Percentiles rank a stretch among this genome's conserved stretches.
These are phyloP conservation scores for Debaryomyces subglobosus DNA, from an alignment of 1,139 yeast species.

Conservation along the genomic window DNA sequence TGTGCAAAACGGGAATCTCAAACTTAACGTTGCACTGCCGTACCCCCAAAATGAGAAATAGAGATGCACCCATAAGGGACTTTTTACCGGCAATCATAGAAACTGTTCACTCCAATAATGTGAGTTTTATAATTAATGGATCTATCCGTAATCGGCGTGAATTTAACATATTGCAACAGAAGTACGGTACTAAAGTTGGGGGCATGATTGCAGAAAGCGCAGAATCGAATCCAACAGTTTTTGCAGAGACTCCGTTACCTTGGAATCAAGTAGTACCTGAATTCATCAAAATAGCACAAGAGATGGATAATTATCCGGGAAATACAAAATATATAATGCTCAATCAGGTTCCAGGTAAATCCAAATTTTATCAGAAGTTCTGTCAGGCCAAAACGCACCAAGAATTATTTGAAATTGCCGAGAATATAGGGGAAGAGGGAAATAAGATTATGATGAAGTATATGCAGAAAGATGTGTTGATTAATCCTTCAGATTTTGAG, in stretches of 20 bases:
- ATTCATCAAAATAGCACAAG: slow-evolving; percentile 55
- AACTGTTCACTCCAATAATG: slow-evolving; percentile 63
- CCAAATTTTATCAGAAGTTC: slow-evolving; percentile 58
- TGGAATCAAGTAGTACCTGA: slow-evolving; percentile 62
- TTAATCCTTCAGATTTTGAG: slow-evolving; percentile 23
- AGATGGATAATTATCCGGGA: slow-evolving; percentile 62
- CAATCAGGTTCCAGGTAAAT: slow-evolving; percentile 81
- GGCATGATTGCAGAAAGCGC: slow-evolving; percentile 96
- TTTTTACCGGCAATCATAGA: slow-evolving; percentile 64
- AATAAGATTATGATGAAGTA: slow-evolving; percentile 37
- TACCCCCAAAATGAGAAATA: slow-evolving; percentile 84
- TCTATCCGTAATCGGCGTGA: slow-evolving; percentile 62
- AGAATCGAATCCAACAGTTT: slow-evolving; percentile 82
- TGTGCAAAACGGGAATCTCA: slow-evolving; percentile 79
- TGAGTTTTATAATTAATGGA: slow-evolving; percentile 82
- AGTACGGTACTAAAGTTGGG: slow-evolving; percentile 63
- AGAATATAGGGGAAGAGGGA: slow-evolving; percentile 32
- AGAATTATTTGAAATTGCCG: slow-evolving; percentile 44
- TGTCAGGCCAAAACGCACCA: slow-evolving; percentile 59
- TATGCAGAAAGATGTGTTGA: slow-evolving; percentile 35
- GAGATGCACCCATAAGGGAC: slow-evolving; percentile 76
- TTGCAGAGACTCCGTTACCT: slow-evolving; percentile 48
- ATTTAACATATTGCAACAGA: slow-evolving; percentile 51
- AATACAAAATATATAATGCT: slow-evolving; percentile 81
- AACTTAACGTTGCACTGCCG: slow-evolving; percentile 92